Evolutionary conservation across 768 basidiomycete species (phyloP), one percentile per base, ranked within the genome.

Genomic region (Leucosporidium yakuticum): DNA sequence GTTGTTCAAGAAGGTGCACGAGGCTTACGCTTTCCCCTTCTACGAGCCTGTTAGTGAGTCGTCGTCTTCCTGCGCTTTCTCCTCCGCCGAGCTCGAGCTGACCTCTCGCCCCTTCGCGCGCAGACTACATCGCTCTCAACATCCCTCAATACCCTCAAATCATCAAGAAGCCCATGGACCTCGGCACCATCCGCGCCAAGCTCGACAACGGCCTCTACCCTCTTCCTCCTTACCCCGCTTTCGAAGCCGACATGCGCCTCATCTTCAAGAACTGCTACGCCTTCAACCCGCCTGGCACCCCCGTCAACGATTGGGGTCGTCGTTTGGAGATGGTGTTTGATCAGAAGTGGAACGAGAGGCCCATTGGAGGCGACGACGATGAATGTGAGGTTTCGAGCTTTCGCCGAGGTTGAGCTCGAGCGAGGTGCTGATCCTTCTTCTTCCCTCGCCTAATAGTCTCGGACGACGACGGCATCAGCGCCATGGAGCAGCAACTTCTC

Each of bases 121-220:
- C 69, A 93, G 93, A 96, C 78, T 86, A 87, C 80, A 81, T 86
- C 53, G 85, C 84, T 9, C 82, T 93, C 72, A 84, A 87, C 44
- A 83, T 97, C 57, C 95, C 94, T 0, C 82, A 83, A 25, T 99
- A 99, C 78, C 86, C 86, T 4, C 89, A 87, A 79, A 80, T 95
- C 73, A 83, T 99, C 77, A 95, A 93, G 82, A 87, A 86, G 75
- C 96, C 96, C 5, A 98, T 99, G 91, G 96, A 99, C 78, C 78
- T 99, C 67, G 84, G 85, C 17, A 92, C 90, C 14, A 93, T 99
- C 82, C 85, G 86, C 73, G 85, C 81, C 78, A 95, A 93, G 79
- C 82, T 99, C 58, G 89, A 92, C 51, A 82, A 81, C 44, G 82
- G 84, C 61, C 86, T 88, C 69, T 99, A 98, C 77, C 69, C 67